Evolutionary conservation across 192 early-diverging fungal species (phyloP), one percentile per base, ranked within the genome.

Genomic region (Coemansia sp.): DNA sequence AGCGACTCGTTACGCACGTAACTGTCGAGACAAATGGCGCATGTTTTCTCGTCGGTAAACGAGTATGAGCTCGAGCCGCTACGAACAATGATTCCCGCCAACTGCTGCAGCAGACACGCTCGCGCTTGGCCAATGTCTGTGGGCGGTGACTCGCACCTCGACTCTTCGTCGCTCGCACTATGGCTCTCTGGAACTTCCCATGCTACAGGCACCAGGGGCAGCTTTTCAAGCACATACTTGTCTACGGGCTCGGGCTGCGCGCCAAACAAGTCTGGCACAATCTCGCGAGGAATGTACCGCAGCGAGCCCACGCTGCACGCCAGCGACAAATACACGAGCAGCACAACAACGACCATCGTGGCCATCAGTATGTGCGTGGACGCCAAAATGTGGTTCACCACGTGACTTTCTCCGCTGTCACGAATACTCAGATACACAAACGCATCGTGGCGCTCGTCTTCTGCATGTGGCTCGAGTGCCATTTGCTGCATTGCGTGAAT

Each of bases 1-100:
- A 93, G 60, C 21, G 84, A 70, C 19, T 90, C 90, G 32, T 84
- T 85, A 23, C 84, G 79, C 58, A 87, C 84, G 66, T 93, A 94
- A 7, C 73, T 63, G 51, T 76, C 73, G 15, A 94, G 65, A 63
- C 92, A 92, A 51, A 94, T 94, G 19, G 89, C 89, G 70, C 92
- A 94, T 7, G 83, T 73, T 0, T 76, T 74, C 43, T 92, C 90
- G 23, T 89, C 86, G 0, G 75, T 74, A 41, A 74, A 80, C 58
- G 72, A 74, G 37, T 80, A 80, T 7, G 72, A 70, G 6, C 68
- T 60, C 15, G n/a, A 38, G 23, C 77, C 77, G 21, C 53, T 51
- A 4, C 56, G 61, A 58, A 65, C 71, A 50, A 80, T 80, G 2
- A 80, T 74, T 8, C 56, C 64, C 8, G 72, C 77, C 19, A 80